Evolutionary conservation across 2,329 filamentous ascomycete species (phyloP), one percentile per base, ranked within the genome.

Genomic region (Colletotrichum orbiculare): DNA sequence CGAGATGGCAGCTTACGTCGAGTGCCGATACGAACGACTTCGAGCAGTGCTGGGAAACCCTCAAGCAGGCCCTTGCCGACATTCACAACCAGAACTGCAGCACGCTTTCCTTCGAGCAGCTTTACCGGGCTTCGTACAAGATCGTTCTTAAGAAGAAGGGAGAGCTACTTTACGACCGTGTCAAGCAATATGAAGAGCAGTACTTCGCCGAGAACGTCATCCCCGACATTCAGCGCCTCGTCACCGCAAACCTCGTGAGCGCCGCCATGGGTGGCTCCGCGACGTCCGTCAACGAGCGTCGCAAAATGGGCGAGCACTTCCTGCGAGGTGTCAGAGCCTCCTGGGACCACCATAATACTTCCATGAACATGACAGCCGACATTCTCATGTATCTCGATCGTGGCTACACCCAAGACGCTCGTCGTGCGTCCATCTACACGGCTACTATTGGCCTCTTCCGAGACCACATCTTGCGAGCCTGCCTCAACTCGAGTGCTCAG

Each of bases 331-430:
- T 98, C 12, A 91, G 91, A 70, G 84, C 89, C 63, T 88, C 90
- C 2, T 99, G 94, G 93, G 88, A 94, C 66, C 91, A 96, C 68
- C 94, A 99, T 74, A 92, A 94, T 74, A 87, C 92, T 61, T 94
- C 92, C 48, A 97, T 97, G 92, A 94, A 93, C 74, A 98, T 98
- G 95, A 90, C 93, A 54, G 94, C 94, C 4, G 96, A 98, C 76
- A 93, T 98, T 38, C 84, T 98, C 55, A 97, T 98, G 94, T 97
- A 97, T 74, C 93, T 99, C 83, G 95, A 99, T 74, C 91, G 94
- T 54, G 90, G 94, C 35, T 94, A 92, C 72, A 91, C 89, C 54
- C 83, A 89, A 41, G 93, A 96, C 68, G 72, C 79, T 6, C 87
- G 89, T 65, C 85, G 88, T 6, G 90, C 93, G 0, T 91, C 91